These are phyloP conservation scores for Psilocybe subaeruginosa DNA, from an alignment of 768 basidiomycete genomes.

Conservation along the genomic window DNA sequence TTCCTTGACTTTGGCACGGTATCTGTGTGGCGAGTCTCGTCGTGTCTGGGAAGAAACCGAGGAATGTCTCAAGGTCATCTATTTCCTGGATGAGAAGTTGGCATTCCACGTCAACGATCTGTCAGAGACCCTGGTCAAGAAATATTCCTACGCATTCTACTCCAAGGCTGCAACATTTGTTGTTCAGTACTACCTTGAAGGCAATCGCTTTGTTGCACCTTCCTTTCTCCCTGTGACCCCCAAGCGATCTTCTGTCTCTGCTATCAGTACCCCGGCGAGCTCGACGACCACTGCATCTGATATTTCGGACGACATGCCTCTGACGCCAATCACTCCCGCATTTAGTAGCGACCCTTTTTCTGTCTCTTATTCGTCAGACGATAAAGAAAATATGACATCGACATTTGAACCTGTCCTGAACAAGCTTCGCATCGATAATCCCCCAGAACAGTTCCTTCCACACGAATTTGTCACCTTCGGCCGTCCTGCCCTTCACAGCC, in stretches of 20 bases:
- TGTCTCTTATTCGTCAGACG: constrained; percentile 54
- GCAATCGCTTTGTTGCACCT: constrained; percentile 69
- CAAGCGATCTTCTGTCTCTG: constrained; percentile 54
- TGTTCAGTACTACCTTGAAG: constrained; percentile 92
- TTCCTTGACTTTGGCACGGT: constrained; percentile 85
- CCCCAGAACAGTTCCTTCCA: constrained; percentile 78
- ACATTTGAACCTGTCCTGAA: constrained; percentile 75
- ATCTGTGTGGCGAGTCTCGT: constrained; percentile 81
- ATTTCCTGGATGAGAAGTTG: constrained; percentile 83
- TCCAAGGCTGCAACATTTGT: constrained; percentile 94
- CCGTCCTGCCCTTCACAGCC: constrained; percentile 76
- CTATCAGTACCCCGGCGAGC: constrained; percentile 75
- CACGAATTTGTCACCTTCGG: constrained; percentile 83
- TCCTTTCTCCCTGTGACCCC: constrained; percentile 70
- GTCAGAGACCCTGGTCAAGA: constrained; percentile 95
- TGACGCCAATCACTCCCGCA: constrained; percentile 76
- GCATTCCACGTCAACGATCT: constrained; percentile 89
- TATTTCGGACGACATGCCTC: constrained; percentile 81
- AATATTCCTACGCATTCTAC: constrained; percentile 97
- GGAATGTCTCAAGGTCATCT: constrained; percentile 82
- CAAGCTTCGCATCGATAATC: constrained; percentile 67
- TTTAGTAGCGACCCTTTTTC: constrained; percentile 65
- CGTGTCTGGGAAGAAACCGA: constrained; percentile 84
- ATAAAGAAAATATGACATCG: constrained; percentile 81
- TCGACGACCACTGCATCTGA: constrained; percentile 75